These are phyloP conservation scores for Cornus controversa DNA, from an alignment of 148 eudicot genomes.

Conservation along the genomic window DNA sequence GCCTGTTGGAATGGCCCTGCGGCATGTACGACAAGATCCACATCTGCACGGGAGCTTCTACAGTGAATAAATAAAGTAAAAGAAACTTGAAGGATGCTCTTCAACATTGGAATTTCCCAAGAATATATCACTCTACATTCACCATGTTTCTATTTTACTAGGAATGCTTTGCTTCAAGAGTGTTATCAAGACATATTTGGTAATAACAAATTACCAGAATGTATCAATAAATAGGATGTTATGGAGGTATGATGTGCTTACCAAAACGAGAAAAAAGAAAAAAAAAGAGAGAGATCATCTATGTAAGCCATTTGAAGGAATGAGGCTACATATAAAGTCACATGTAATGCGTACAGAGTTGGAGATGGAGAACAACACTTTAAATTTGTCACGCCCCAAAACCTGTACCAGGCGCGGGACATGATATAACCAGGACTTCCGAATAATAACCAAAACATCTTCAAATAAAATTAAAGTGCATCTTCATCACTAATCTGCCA, in stretches of 20 bases:
- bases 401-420: no score
- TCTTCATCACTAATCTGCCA: no score
- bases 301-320: neutral
- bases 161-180: neutral
- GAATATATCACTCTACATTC: neutral
- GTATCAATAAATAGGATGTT: neutral
- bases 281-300: neutral
- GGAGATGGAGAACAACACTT: neutral
- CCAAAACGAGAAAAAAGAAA: neutral
- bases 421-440: no score
- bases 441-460: no score
- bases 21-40: slow-evolving; percentile 88
- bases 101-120: neutral
- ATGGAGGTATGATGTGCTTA: no score
- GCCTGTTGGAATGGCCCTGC: slow-evolving; percentile 98
- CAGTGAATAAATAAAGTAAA: neutral
- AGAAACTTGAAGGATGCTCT: neutral
- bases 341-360: neutral
- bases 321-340: neutral
- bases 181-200: neutral
- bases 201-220: neutral
- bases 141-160: neutral
- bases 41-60: slow-evolving; percentile 51
- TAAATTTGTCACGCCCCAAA: no score
- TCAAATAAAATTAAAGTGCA: no score